A percentile compares a stretch with the other conserved stretches of the same genome.
Evolutionary conservation across 2,329 filamentous ascomycete genomes (phyloP).

Genomic region (Acephala macrosclerotiorum): DNA sequence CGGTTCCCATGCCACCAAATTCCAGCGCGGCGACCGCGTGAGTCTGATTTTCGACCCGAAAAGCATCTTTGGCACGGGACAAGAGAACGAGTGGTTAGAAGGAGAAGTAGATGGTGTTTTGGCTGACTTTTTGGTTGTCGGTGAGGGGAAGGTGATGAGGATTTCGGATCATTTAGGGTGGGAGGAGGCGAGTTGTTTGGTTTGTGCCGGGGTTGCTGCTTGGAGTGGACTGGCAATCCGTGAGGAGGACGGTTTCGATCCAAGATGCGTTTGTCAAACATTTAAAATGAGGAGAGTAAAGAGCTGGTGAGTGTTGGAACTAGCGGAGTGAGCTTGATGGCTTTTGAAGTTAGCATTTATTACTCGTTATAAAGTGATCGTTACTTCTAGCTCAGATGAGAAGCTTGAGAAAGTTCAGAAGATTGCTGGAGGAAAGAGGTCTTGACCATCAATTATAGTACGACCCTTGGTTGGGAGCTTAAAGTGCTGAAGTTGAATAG

Average conservation of each 20-base stretch:
- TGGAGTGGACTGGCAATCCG: constrained; percentile 55
- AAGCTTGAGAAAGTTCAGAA: constrained; percentile 54
- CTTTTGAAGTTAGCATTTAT: constrained; percentile 29
- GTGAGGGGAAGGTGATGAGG: constrained; percentile 35
- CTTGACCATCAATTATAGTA: constrained; percentile 59
- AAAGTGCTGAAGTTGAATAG: constrained; percentile 53
- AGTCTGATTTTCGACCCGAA: constrained; percentile 34
- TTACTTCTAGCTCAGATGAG: constrained; percentile 59
- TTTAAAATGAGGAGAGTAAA: too few species aligned
- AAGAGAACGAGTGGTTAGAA: constrained; percentile 31
- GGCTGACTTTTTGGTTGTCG: constrained; percentile 50
- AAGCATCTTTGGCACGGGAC: constrained; percentile 1
- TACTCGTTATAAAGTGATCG: constrained; percentile 48
- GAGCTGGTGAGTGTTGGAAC: constrained; percentile 36
- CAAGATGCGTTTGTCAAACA: constrained; percentile 36
- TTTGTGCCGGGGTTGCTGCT: constrained; percentile 54
- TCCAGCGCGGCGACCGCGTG: constrained; percentile 45
- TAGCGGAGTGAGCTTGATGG: constrained; percentile 40
- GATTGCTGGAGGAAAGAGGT: constrained; percentile 52
- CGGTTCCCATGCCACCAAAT: constrained; percentile 32
- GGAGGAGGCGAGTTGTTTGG: constrained; percentile 54
- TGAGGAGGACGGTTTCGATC: constrained; percentile 47
- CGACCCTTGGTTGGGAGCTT: constrained; percentile 57
- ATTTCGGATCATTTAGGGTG: constrained; percentile 54
- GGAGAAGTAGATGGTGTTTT: constrained; percentile 48